These are phyloP conservation scores for Leucosporidium scottii DNA, from an alignment of 768 basidiomycete species.

Conservation along the genomic window DNA sequence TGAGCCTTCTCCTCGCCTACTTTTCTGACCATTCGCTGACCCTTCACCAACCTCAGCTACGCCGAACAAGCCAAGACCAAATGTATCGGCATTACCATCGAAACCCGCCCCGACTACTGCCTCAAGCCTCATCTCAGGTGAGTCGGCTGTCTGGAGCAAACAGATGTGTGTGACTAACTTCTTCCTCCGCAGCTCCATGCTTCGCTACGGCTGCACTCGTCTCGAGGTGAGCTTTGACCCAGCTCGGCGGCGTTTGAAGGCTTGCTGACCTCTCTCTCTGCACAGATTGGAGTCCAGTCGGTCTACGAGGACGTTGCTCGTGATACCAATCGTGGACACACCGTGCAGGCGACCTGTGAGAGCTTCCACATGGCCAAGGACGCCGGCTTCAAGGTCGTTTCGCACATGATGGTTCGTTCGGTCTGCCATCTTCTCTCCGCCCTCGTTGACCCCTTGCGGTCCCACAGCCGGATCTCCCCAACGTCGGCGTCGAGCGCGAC, in stretches of 20 bases:
- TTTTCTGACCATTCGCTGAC: not conserved
- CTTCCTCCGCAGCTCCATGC: conserved; percentile 47
- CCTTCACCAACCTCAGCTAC: conserved; percentile 50
- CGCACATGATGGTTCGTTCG: conserved; percentile 74
- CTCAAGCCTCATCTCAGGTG: conserved; percentile 89
- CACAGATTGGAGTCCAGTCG: conserved; percentile 83
- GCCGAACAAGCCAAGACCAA: conserved; percentile 97
- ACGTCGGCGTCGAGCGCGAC: conserved; percentile 94
- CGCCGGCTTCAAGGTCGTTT: conserved; percentile 98
- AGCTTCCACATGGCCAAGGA: conserved; percentile 97
- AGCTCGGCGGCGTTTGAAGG: no score
- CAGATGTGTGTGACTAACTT: not conserved
- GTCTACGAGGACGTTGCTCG: conserved; percentile 99
- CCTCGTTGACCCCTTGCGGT: not conserved
- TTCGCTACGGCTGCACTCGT: conserved; percentile 95
- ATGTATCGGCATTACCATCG: conserved; percentile 97
- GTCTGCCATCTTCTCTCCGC: not conserved
- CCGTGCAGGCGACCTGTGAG: conserved; percentile 92
- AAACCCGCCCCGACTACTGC: conserved; percentile 97
- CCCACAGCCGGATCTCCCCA: conserved; percentile 78
- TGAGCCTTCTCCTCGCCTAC: conserved; percentile 36
- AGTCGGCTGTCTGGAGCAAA: conserved; percentile 13
- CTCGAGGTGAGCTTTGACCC: conserved; percentile 52
- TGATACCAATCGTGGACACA: conserved; percentile 97
- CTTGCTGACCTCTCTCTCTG: not conserved